Base-by-base conservation (phyloP, 2,329 filamentous ascomycete species). In the Diaporthe citriasiana region DNA sequence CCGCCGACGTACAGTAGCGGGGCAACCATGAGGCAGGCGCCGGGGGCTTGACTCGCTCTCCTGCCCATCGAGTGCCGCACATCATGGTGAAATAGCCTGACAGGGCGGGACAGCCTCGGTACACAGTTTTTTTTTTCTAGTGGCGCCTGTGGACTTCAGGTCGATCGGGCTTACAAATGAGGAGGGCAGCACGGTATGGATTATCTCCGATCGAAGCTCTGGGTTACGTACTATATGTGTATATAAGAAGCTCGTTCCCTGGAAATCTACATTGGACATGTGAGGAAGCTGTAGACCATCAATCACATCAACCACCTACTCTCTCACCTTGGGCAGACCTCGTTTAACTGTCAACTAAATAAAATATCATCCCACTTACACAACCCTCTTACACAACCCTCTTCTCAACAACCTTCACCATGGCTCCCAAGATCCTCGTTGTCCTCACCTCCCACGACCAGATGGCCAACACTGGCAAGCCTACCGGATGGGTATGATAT, bases 401-500 rank as follows among this genome's bases (percentile, higher is more conserved):
- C 27, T 25, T 22, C 38, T 22, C 45, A 35, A 76, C 13, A 40
- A 40, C 30, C 17, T 15, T 27, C 65, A 79, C 42, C 73, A 89
- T 89, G 87, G 84, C 86, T 47, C 86, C 85, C 78, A 93, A 92
- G 82, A 77, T 94, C 76, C 92, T 95, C 84, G 84, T 94, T 81
- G 90, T 95, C 73, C 89, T 94, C 76, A 93, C 91, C 77, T 94
- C 92, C 75, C 87, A 89, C 81, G 82, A 81, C 80, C 82, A 84
- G 81, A 86, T 90, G 63, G 84, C 84, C 78, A 80, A 84, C 77
- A 85, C 86, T 57, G 85, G 85, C 79, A 84, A 85, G 78, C 87
- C 88, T 13, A 94, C 92, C 0, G 93, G 93, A 76, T 94, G 93
- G 93, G 63, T 68, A 68, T 40, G 63, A 66, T 38, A 38, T 66